Evolutionary conservation across 2,329 filamentous ascomycete genomes (phyloP).

Genomic region (Botrytis squamosa): DNA sequence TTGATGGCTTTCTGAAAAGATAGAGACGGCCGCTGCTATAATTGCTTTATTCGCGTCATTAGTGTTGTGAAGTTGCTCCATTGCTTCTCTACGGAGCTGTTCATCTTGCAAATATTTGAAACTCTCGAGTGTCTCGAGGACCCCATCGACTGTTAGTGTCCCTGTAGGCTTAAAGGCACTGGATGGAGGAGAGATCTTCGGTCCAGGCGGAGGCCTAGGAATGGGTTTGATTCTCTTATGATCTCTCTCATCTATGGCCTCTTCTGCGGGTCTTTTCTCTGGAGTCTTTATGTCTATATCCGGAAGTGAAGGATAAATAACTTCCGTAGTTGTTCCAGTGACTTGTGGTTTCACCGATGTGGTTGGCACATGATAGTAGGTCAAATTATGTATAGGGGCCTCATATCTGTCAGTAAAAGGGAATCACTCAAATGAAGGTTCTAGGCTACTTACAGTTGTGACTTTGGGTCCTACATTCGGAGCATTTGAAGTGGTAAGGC

Average conservation of each 20-base stretch:
- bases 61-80: not conserved
- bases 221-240: not conserved
- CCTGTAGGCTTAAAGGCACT: not conserved
- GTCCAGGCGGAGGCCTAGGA: not conserved
- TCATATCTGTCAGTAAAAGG: not conserved
- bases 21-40: not conserved
- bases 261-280: not conserved
- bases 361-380: not conserved
- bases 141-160: not conserved
- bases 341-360: not conserved
- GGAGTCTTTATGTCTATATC: not conserved
- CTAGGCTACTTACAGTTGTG: not conserved
- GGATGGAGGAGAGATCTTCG: not conserved
- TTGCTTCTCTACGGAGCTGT: not conserved
- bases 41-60: not conserved
- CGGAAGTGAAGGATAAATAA: not conserved
- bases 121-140: not conserved
- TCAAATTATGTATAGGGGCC: not conserved
- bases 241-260: not conserved
- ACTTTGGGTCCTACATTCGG: not conserved
- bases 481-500: not conserved
- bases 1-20: not conserved
- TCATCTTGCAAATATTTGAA: not conserved
- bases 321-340: not conserved
- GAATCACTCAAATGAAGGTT: not conserved